Conservation (phyloP, 345 rosid species). For the Noccaea caerulescens region DNA sequence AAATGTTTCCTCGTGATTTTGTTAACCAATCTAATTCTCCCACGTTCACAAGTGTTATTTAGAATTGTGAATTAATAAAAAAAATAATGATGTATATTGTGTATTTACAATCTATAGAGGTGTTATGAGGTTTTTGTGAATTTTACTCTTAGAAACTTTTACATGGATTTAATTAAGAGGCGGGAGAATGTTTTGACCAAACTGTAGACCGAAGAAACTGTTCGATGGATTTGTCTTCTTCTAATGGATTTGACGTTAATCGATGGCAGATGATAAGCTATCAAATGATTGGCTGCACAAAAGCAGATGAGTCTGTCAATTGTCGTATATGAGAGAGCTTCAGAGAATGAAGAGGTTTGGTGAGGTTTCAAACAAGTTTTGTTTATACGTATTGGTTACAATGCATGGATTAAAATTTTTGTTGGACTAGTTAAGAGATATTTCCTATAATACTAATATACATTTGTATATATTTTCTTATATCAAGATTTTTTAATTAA, state of each 20-base stretch:
- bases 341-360: background rate
- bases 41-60: background rate
- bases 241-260: slow-evolving; percentile 4
- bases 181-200: background rate
- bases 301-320: slow-evolving; percentile 2
- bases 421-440: no score
- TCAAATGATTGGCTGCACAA: slow-evolving; percentile 11
- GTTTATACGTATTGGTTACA: background rate
- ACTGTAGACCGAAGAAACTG: background rate
- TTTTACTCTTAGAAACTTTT: background rate
- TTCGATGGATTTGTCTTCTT: slow-evolving; percentile 9
- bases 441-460: no score
- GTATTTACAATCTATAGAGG: no score
- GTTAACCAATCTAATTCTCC: slow-evolving; percentile 10
- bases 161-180: background rate
- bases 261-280: slow-evolving; percentile 21
- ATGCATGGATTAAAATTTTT: background rate
- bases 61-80: slow-evolving; percentile 1
- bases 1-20: slow-evolving; percentile 23
- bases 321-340: slow-evolving; percentile 3
- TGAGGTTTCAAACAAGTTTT: background rate
- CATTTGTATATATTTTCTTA: no score
- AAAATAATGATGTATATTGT: background rate
- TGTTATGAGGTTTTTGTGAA: background rate
- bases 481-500: no score